A percentile compares a stretch with the other conserved stretches of the same genome.
phyloP scores from a whole-genome alignment of 352 stramenopile genomes.

The Phytophthora ohioensis region DNA sequence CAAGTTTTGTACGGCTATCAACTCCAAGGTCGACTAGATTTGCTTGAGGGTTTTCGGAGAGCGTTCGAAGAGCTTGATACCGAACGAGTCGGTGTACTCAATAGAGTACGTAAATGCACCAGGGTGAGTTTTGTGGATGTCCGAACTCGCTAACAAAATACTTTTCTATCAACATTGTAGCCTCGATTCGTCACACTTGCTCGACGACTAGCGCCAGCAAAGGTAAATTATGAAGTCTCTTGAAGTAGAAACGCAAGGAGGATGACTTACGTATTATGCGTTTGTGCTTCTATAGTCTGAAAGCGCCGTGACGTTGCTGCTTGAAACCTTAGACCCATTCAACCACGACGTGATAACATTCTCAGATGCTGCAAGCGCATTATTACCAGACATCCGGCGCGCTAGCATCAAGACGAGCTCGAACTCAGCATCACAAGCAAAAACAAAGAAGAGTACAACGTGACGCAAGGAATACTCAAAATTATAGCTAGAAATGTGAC shows the following conservation, averaged over 20 bases:
- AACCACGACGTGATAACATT: constrained; percentile 83
- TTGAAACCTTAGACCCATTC: constrained; percentile 70
- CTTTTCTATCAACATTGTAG: constrained; percentile 21
- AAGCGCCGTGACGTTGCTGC: constrained; percentile 47
- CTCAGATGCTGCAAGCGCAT: constrained; percentile 57
- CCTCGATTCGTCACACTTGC: constrained; percentile 48
- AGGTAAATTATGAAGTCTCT: constrained; percentile 31
- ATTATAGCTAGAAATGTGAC: constrained; percentile 19
- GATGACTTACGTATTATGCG: background rate
- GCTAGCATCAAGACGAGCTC: constrained; percentile 4
- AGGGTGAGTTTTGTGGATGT: background rate
- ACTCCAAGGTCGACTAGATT: constrained; percentile 65
- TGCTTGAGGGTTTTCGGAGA: constrained; percentile 64
- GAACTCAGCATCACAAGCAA: constrained; percentile 30
- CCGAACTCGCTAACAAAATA: background rate
- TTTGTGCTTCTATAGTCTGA: constrained; percentile 35
- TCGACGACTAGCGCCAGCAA: constrained; percentile 45
- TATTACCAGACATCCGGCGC: constrained; percentile 48
- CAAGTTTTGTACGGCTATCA: constrained; percentile 82
- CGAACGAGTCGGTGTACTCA: constrained; percentile 70
- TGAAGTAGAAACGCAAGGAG: background rate
- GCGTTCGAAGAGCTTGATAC: constrained; percentile 59
- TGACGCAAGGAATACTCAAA: background rate
- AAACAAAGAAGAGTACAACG: constrained; percentile 19
- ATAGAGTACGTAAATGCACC: constrained; percentile 30